Evolutionary conservation across 2,329 filamentous ascomycete genomes (phyloP).

Genomic region (Sporothrix humicola): DNA sequence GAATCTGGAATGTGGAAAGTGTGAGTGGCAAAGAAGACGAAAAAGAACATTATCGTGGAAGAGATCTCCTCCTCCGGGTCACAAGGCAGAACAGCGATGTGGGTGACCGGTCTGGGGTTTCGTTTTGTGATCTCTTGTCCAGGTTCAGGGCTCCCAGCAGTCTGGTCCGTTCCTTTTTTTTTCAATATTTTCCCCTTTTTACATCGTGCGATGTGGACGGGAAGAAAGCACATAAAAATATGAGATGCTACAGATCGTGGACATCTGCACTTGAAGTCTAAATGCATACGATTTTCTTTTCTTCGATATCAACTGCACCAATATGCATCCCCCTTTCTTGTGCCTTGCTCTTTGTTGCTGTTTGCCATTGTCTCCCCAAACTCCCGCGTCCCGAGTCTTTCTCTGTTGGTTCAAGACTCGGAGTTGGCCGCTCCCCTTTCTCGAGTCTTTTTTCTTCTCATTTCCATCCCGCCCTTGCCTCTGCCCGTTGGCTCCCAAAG

Average conservation of each 20-base stretch:
- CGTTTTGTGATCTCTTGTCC: not conserved
- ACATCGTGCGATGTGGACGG: not conserved
- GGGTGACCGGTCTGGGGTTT: conserved; percentile 29
- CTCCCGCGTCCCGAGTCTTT: not conserved
- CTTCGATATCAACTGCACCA: not conserved
- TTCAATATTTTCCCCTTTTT: not conserved
- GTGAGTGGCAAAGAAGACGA: not conserved
- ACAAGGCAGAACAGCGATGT: conserved; percentile 31
- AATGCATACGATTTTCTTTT: not conserved
- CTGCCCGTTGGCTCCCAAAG: not conserved
- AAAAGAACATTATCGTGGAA: not conserved
- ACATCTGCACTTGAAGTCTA: too few species aligned
- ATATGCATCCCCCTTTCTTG: conserved; percentile 10
- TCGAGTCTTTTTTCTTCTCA: not conserved
- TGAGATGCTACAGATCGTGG: conserved; percentile 11
- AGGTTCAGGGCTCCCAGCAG: not conserved
- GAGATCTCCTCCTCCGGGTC: conserved; percentile 1
- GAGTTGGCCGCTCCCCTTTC: not conserved
- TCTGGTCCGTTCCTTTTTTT: not conserved
- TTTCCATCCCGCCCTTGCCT: not conserved
- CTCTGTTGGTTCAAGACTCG: not conserved
- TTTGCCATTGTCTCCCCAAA: not conserved
- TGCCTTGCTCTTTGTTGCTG: not conserved
- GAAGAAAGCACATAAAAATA: not conserved
- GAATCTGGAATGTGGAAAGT: not conserved